These are phyloP conservation scores for Trichocomaceae sp. DNA, from an alignment of 2,329 filamentous ascomycete species.

Conservation along the genomic window DNA sequence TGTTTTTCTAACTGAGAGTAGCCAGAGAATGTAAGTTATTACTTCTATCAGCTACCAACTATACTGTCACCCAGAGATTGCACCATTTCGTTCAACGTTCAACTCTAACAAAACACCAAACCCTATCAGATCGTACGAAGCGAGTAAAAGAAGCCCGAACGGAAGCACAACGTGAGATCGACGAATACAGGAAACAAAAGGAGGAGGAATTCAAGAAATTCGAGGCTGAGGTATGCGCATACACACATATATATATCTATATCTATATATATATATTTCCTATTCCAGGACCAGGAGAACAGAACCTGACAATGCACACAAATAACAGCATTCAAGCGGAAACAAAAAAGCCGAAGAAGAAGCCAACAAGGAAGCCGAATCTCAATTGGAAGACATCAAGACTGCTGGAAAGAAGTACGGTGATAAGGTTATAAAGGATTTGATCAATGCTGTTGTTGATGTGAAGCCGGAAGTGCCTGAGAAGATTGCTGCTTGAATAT, in stretches of 20 bases:
- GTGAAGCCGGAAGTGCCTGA: slow-evolving; percentile 65
- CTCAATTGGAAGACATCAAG: slow-evolving; percentile 75
- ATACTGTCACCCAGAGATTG: not conserved
- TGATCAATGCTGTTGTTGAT: slow-evolving; percentile 78
- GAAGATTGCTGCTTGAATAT: slow-evolving; percentile 28
- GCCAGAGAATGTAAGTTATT: slow-evolving; percentile 72
- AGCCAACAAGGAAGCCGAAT: slow-evolving; percentile 72
- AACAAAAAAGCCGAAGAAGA: slow-evolving; percentile 77
- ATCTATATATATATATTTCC: no score
- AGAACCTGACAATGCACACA: not conserved
- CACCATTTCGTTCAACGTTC: not conserved
- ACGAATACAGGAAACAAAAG: slow-evolving; percentile 82
- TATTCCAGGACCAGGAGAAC: not conserved
- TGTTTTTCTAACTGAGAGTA: slow-evolving; percentile 32
- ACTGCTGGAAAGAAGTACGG: slow-evolving; percentile 72
- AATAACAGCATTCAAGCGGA: slow-evolving; percentile 73
- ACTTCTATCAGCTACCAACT: slow-evolving; percentile 2
- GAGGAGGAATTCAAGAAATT: slow-evolving; percentile 94
- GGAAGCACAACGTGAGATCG: slow-evolving; percentile 97
- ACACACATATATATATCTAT: no score
- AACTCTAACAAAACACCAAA: slow-evolving; percentile 14
- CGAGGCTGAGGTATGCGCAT: slow-evolving; percentile 61
- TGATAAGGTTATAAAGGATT: slow-evolving; percentile 70
- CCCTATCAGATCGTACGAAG: slow-evolving; percentile 73
- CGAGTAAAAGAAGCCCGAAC: slow-evolving; percentile 92